Conservation (phyloP, 2,329 filamentous ascomycete genomes). For the Penicillium thymicola region DNA sequence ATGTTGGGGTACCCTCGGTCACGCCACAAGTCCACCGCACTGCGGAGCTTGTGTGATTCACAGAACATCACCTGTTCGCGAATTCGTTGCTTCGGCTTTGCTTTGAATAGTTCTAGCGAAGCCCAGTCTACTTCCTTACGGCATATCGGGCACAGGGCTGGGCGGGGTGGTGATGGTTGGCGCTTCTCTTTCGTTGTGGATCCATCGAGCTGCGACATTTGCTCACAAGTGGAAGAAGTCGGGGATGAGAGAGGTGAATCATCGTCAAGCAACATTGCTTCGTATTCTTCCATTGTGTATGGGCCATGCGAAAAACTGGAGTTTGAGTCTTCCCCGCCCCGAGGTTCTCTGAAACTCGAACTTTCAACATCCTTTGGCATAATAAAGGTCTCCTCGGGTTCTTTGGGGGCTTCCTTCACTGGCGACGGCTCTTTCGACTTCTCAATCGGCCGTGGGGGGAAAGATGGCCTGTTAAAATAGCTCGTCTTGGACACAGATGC, state of each 20-base stretch:
- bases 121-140: slow-evolving; percentile 55
- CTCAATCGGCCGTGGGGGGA: not conserved
- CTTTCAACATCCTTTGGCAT: slow-evolving; percentile 25
- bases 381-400: slow-evolving; percentile 22
- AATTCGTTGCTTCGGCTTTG: slow-evolving; percentile 33
- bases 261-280: slow-evolving; percentile 20
- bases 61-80: slow-evolving; percentile 56
- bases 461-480: slow-evolving; percentile 9
- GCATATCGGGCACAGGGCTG: slow-evolving; percentile 64
- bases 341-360: slow-evolving; percentile 4
- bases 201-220: slow-evolving; percentile 17
- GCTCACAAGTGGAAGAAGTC: slow-evolving; percentile 18
- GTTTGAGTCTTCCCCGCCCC: slow-evolving; percentile 12
- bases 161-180: slow-evolving; percentile 7
- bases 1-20: slow-evolving; percentile 66
- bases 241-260: slow-evolving; percentile 31
- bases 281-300: slow-evolving; percentile 19
- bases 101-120: slow-evolving; percentile 53
- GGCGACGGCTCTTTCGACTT: not conserved
- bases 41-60: slow-evolving; percentile 56
- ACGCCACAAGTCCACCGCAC: slow-evolving; percentile 51
- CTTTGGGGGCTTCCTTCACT: not conserved
- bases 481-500: slow-evolving; percentile 13
- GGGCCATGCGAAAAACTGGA: slow-evolving; percentile 30
- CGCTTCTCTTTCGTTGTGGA: slow-evolving; percentile 1